Base-by-base conservation (phyloP, 192 early-diverging fungal genomes). In the Backusella mclennaniae region DNA sequence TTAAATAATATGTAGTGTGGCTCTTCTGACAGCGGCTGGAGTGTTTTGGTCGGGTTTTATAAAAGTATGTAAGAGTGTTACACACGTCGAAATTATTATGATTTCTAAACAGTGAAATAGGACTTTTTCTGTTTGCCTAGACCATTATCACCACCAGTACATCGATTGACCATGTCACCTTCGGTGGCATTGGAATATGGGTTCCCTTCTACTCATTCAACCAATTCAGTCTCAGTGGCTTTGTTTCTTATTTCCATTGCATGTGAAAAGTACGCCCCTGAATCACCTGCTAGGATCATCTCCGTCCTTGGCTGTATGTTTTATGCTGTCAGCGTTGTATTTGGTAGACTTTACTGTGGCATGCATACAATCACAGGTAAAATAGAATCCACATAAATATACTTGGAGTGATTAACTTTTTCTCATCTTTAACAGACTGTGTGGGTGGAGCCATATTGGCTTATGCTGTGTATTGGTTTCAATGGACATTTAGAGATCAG, bases 121-220 rank as follows among this genome's bases (percentile, higher is more conserved):
- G 96, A 98, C 82, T 94, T 90, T 69, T 75, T 96, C 42, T 92
- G 94, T 77, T 85, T 94, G 17, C 96, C 96, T 42, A 83, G 96
- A 68, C 96, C 96, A n/a, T 71, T 89, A 6, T 90, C 90, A 59
- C 94, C 94, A 23, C 93, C 93, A 11, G 88, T 96, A 52, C 83
- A 84, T 8, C 91, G 94, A 21, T 85, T 93, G 72, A 92, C 93
- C 6, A 85, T 86, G 73, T 93, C 89, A 42, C 82, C 84, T 29
- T 88, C 88, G 9, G 88, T 89, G 73, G 88, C 91, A 14, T 82
- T 91, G 17, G 96, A 98, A 81, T 98, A 95, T 76, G 96, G 96
- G 17, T 96, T 96, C 77, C 96, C 96, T 23, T 95, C 94, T 4
- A 94, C 94, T 0, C 96, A 98, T 75, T 91, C 95, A 0, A 89